Evolutionary conservation across 1,284 basidiomycete genomes (phyloP).

Genomic region (Irpex sp.): DNA sequence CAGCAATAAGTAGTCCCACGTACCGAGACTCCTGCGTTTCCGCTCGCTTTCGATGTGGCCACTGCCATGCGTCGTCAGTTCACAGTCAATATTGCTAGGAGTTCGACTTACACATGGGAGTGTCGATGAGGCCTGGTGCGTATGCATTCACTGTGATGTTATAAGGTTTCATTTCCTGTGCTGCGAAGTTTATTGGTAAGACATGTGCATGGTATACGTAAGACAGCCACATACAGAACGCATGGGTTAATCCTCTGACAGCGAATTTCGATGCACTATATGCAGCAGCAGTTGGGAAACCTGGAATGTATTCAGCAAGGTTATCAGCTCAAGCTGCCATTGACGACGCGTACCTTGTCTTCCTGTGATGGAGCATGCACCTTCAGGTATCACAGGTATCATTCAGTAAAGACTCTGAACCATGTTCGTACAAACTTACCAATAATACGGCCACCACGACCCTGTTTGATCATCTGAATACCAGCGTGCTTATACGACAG

Average conservation of each 20-base stretch:
- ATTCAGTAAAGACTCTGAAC: too few relatives aligned
- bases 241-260: conserved; percentile 33
- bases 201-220: not conserved
- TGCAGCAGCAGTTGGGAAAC: conserved; percentile 3
- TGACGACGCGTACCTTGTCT: not conserved
- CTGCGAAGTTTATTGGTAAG: not conserved
- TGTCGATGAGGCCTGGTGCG: conserved; percentile 2
- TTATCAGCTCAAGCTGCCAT: too few relatives aligned
- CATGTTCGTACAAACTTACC: conserved; percentile 11
- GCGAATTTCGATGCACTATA: conserved; percentile 41
- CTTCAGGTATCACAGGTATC: not conserved
- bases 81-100: not conserved
- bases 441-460: conserved; percentile 26
- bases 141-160: conserved; percentile 8
- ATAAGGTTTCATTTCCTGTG: not conserved
- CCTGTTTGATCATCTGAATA: conserved; percentile 25
- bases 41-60: not conserved
- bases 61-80: not conserved
- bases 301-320: not conserved
- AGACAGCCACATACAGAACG: not conserved
- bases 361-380: not conserved
- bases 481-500: conserved; percentile 27
- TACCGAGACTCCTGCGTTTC: not conserved
- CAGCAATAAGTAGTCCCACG: not conserved
- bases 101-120: not conserved